Base-by-base conservation (phyloP, 2,329 filamentous ascomycete genomes). In the Colletotrichum brevisporum region DNA sequence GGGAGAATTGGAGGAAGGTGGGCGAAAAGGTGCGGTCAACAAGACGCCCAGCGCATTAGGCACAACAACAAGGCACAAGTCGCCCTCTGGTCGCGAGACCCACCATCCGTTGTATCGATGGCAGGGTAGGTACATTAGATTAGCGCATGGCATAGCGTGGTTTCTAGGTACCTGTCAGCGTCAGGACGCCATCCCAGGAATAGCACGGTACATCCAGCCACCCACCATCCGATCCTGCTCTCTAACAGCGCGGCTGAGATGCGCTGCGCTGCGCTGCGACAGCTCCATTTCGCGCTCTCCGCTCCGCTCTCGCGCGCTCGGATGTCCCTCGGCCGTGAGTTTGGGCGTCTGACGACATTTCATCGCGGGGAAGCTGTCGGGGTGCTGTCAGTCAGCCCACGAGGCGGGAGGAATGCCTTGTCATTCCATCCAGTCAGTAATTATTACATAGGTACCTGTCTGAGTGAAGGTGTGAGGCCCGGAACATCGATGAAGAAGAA, bases 1-100 rank as follows among this genome's bases (percentile, higher is more conserved):
- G 72, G 72, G 73, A 75, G 74, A 73, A 74, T 71, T 67, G 69
- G 71, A 72, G 41, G 63, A 48, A 50, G 63, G 69, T 67, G 67
- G 61, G 58, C 63, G 67, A 72, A 68, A 71, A 71, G 72, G 71
- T 73, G 71, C 71, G 71, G 71, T 71, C 71, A 65, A 71, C 67
- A 71, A 63, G 61, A 67, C 27, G 52, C 52, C 50, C 36, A 55
- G 63, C 63, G 67, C 67, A 70, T 63, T 68, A 70, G 63, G 63
- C 67, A 69, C 63, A 70, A 68, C 68, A 70, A 70, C 63, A 70
- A 43, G 57, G 52, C 52, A 45, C 27, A 68, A 58, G 67, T 68
- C 47, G 18, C 56, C 57, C 52, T 43, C 68, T 10, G 18, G 67
- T 70, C 52, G 52, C 63, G 51, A 54, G 52, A 21, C 48, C 41